phyloP scores from a whole-genome alignment of 202 grass and related monocot genomes.

The Hordeum pubiflorum region DNA sequence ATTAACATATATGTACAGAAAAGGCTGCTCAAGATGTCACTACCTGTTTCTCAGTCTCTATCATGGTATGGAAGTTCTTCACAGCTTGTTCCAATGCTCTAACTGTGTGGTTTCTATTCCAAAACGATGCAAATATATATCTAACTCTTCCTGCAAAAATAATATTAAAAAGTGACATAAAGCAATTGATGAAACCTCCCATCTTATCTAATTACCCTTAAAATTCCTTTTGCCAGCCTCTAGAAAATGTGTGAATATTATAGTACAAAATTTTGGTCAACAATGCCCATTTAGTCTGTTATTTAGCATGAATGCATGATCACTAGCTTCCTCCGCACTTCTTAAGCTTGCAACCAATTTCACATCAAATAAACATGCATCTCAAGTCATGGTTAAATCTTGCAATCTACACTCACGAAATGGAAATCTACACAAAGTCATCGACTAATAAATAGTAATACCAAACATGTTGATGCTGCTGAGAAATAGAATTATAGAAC shows the following conservation, averaged over 20 bases:
- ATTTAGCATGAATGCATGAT: background rate
- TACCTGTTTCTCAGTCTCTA: conserved; percentile 93
- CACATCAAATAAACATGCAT: background rate
- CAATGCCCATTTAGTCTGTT: background rate
- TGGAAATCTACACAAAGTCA: background rate
- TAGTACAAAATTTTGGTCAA: background rate
- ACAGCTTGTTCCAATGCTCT: conserved; percentile 71
- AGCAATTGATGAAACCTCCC: background rate
- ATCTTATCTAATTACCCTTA: background rate
- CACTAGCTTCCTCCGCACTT: background rate
- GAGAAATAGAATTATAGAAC: background rate
- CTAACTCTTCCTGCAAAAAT: conserved; percentile 79
- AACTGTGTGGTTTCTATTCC: conserved; percentile 87
- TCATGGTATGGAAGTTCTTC: conserved; percentile 67
- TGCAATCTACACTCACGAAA: background rate
- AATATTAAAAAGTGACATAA: conserved; percentile 25
- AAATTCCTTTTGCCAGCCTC: conserved; percentile 1
- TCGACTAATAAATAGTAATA: background rate
- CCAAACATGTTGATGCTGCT: background rate
- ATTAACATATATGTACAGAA: background rate
- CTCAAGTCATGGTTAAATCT: background rate
- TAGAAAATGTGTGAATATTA: background rate
- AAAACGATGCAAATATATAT: conserved; percentile 99
- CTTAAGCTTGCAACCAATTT: background rate
- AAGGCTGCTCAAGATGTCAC: background rate